phyloP scores from a whole-genome alignment of 176 grass and related monocot genomes.

The Themeda triandra region DNA sequence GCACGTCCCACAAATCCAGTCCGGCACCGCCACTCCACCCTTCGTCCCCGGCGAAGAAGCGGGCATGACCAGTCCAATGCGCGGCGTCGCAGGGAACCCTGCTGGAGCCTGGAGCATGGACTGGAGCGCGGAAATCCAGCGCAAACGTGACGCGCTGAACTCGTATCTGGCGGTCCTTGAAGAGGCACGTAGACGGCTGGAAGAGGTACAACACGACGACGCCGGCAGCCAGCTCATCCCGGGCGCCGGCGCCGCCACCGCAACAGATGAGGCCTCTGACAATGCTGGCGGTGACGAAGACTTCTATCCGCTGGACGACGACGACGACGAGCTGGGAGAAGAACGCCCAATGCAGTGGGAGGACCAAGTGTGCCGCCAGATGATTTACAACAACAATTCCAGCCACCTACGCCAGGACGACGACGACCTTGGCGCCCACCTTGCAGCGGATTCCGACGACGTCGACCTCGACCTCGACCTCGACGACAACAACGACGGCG shows the following conservation, averaged over 20 bases:
- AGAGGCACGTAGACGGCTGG: neutral
- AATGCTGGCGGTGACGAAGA: neutral
- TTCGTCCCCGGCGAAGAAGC: no score
- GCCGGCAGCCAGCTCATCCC: neutral
- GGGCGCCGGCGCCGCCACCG: neutral
- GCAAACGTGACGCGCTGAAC: neutral
- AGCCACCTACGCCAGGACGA: neutral
- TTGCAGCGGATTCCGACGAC: neutral
- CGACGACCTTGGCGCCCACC: neutral
- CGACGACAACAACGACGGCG: no score
- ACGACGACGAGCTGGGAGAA: neutral
- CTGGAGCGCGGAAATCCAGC: neutral
- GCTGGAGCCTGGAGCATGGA: neutral
- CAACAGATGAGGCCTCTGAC: neutral
- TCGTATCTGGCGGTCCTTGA: neutral
- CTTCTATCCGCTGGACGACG: neutral
- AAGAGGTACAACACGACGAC: neutral
- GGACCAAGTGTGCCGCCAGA: neutral
- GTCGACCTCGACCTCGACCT: neutral
- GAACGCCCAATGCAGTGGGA: neutral
- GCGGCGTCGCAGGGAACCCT: neutral
- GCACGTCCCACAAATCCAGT: no score
- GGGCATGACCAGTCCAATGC: neutral
- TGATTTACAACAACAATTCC: neutral
- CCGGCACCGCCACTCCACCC: no score